Conservation (phyloP, 78 protist genomes). For the Blattamonas nauphoetae region DNA sequence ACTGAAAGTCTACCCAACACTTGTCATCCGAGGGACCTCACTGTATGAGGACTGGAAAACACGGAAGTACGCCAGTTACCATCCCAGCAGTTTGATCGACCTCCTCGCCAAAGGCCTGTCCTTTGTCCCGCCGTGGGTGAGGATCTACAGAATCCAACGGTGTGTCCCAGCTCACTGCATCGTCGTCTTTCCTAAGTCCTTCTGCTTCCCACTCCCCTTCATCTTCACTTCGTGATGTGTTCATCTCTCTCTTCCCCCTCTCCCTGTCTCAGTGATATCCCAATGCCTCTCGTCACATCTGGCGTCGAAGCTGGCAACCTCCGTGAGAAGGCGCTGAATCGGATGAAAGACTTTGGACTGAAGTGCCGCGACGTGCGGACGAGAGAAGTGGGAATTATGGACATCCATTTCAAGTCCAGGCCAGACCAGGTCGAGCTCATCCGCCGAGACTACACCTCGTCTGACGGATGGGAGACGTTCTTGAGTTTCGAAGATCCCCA, state of each 20-base stretch:
- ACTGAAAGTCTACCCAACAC: constrained; percentile 85
- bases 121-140: constrained; percentile 87
- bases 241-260: too few relatives aligned
- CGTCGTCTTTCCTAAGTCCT: neutral
- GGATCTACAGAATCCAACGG: constrained; percentile 78
- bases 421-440: constrained; percentile 77
- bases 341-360: constrained; percentile 58
- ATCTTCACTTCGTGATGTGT: neutral
- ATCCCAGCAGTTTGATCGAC: constrained; percentile 38
- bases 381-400: constrained; percentile 67
- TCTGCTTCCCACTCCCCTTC: neutral
- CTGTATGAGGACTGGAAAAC: constrained; percentile 67
- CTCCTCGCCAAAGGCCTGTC: constrained; percentile 58
- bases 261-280: constrained; percentile 80
- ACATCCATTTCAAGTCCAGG: constrained; percentile 28
- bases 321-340: constrained; percentile 63
- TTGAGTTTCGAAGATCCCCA: constrained; percentile 83
- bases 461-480: constrained; percentile 91
- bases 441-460: constrained; percentile 72
- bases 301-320: constrained; percentile 88
- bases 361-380: constrained; percentile 51
- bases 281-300: constrained; percentile 77
- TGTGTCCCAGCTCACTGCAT: neutral
- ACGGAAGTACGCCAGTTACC: constrained; percentile 62
- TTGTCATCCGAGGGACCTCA: constrained; percentile 86